These are phyloP conservation scores for Capsella rubella DNA, from an alignment of 441 rosid species.

Conservation along the genomic window DNA sequence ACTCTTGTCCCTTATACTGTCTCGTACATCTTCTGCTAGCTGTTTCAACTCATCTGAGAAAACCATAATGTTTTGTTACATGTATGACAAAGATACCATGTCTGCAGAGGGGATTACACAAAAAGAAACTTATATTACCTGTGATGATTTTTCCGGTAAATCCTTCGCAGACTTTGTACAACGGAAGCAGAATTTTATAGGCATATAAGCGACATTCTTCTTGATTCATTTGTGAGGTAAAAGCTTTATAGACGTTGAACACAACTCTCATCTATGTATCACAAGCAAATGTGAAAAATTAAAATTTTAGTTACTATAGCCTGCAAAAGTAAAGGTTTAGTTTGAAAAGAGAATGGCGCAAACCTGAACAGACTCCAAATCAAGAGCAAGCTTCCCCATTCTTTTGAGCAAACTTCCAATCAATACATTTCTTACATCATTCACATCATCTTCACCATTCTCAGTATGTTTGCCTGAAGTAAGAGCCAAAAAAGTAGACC, in stretches of 20 bases:
- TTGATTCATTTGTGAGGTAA: constrained; percentile 53
- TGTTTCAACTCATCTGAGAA: constrained; percentile 71
- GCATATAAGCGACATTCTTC: constrained; percentile 63
- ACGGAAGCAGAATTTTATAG: constrained; percentile 66
- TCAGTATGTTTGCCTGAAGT: constrained; percentile 52
- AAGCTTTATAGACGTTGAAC: constrained; percentile 60
- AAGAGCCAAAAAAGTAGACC: constrained; percentile 57
- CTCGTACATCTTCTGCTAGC: constrained; percentile 73
- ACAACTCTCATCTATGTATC: constrained; percentile 71
- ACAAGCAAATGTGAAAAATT: constrained; percentile 17
- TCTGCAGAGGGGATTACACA: constrained; percentile 2
- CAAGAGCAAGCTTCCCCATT: constrained; percentile 86
- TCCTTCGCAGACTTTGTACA: constrained; percentile 94
- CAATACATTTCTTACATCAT: constrained; percentile 49
- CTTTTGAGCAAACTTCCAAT: constrained; percentile 67
- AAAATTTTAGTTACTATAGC: constrained; percentile 9
- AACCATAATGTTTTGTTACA: constrained; percentile 20
- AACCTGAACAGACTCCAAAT: constrained; percentile 79
- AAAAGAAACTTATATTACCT: constrained; percentile 51
- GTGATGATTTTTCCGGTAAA: constrained; percentile 74
- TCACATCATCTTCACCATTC: constrained; percentile 37
- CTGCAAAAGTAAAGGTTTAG: constrained; percentile 19
- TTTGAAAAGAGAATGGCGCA: constrained; percentile 36
- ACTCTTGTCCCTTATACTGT: constrained; percentile 50
- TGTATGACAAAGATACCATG: constrained; percentile 2